These are phyloP conservation scores for Magnaporthiopsis rhizophila DNA, from an alignment of 2,329 filamentous ascomycete genomes.

Conservation along the genomic window DNA sequence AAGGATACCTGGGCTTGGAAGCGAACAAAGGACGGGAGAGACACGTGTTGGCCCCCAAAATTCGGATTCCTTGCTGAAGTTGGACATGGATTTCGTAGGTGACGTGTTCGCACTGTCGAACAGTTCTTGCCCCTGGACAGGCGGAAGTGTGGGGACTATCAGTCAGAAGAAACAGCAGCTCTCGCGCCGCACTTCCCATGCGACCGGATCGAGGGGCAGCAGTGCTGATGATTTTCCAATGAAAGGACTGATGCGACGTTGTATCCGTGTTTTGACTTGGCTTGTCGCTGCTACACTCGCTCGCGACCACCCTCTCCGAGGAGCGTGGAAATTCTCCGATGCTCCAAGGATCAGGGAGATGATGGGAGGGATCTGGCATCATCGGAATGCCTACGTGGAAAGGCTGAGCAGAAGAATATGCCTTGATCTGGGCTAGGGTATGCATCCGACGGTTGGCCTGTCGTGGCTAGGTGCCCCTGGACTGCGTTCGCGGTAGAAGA, in stretches of 20 bases:
- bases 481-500: no score
- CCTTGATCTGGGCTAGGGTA: background rate
- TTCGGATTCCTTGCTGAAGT: no score
- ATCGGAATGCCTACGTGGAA: background rate
- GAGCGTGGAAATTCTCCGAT: background rate
- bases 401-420: background rate
- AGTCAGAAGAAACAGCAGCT: background rate
- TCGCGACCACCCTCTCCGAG: no score
- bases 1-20: background rate
- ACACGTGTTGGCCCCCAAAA: background rate
- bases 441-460: background rate
- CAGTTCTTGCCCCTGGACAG: background rate
- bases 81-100: no score
- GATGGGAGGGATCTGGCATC: background rate
- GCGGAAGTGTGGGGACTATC: no score
- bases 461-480: background rate
- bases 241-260: background rate
- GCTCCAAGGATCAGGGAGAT: background rate
- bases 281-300: background rate
- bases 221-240: background rate
- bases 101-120: background rate
- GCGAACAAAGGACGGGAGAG: background rate
- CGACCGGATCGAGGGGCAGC: background rate
- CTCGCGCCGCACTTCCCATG: background rate
- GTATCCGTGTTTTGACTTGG: background rate